These are phyloP conservation scores for Pythium myriotylum DNA, from an alignment of 352 stramenopile species.

Conservation along the genomic window DNA sequence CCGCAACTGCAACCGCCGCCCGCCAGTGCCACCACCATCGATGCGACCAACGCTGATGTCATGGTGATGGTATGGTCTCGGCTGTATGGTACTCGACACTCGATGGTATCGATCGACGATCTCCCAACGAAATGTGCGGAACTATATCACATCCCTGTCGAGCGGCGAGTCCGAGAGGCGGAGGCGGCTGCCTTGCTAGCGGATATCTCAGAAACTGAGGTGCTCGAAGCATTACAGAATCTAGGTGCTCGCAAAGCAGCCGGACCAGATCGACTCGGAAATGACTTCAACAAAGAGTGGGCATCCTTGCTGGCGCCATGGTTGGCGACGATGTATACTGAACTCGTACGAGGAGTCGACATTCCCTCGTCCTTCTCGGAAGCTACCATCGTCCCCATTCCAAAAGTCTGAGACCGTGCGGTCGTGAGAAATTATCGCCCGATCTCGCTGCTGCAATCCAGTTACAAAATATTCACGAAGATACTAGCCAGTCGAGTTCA, in stretches of 20 bases:
- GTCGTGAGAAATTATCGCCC: constrained; percentile 28
- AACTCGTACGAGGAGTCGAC: not conserved
- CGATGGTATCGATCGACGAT: too few relatives aligned
- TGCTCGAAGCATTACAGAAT: not conserved
- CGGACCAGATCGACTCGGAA: not conserved
- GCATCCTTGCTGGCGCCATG: not conserved
- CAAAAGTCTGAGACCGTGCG: constrained; percentile 22
- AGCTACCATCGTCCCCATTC: constrained; percentile 15
- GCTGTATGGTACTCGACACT: not conserved
- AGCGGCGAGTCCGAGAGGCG: not conserved
- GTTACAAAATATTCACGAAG: constrained; percentile 32
- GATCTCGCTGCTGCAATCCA: constrained; percentile 22
- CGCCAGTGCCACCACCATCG: too few relatives aligned
- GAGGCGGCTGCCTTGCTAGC: not conserved
- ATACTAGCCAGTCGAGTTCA: constrained; percentile 20
- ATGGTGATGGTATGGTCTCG: not conserved
- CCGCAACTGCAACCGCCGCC: not conserved
- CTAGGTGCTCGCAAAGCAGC: constrained; percentile 3
- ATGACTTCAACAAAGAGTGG: constrained; percentile 16
- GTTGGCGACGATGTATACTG: not conserved
- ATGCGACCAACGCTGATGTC: too few relatives aligned
- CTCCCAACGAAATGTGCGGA: not conserved
- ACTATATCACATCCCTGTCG: not conserved
- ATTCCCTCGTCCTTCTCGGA: not conserved
- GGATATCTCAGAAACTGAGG: constrained; percentile 5